Conservation (phyloP, 768 basidiomycete species). For the Kockovaella imperatae region DNA sequence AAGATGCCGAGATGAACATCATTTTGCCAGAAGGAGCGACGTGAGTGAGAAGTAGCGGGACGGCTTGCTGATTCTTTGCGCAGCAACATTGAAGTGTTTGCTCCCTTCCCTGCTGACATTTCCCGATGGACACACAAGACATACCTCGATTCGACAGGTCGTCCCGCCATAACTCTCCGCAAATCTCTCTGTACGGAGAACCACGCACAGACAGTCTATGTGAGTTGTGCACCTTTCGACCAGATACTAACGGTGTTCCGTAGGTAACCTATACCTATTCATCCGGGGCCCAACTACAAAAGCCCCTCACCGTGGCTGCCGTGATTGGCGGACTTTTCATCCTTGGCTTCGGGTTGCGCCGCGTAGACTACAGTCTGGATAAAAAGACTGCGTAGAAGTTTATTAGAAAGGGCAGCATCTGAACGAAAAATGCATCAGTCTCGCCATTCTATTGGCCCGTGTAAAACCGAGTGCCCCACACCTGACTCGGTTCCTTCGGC, state of each 20-base stretch:
- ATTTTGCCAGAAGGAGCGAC: slow-evolving; percentile 90
- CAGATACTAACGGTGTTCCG: not conserved
- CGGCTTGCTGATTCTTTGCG: not conserved
- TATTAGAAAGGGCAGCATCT: too few species aligned
- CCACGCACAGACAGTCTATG: slow-evolving; percentile 73
- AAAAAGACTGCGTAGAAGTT: slow-evolving; percentile 22
- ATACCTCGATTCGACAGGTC: slow-evolving; percentile 85
- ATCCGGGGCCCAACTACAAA: slow-evolving; percentile 70
- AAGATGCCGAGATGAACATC: slow-evolving; percentile 69
- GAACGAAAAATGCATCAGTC: not conserved
- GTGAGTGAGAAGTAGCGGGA: slow-evolving; percentile 51
- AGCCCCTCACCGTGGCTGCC: slow-evolving; percentile 68
- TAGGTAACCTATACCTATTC: slow-evolving; percentile 86
- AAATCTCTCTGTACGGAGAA: slow-evolving; percentile 70
- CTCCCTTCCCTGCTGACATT: slow-evolving; percentile 71
- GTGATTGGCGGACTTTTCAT: slow-evolving; percentile 43
- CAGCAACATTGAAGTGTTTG: slow-evolving; percentile 67
- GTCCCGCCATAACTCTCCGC: slow-evolving; percentile 65
- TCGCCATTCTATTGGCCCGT: too few species aligned
- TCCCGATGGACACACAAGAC: slow-evolving; percentile 63
- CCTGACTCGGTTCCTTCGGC: too few species aligned
- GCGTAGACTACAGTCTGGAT: slow-evolving; percentile 53
- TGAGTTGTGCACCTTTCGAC: slow-evolving; percentile 47
- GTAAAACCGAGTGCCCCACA: too few species aligned
- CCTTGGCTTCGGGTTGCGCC: slow-evolving; percentile 45